Evolutionary conservation across 192 early-diverging fungal genomes (phyloP).

Genomic region (Coemansia umbellata): DNA sequence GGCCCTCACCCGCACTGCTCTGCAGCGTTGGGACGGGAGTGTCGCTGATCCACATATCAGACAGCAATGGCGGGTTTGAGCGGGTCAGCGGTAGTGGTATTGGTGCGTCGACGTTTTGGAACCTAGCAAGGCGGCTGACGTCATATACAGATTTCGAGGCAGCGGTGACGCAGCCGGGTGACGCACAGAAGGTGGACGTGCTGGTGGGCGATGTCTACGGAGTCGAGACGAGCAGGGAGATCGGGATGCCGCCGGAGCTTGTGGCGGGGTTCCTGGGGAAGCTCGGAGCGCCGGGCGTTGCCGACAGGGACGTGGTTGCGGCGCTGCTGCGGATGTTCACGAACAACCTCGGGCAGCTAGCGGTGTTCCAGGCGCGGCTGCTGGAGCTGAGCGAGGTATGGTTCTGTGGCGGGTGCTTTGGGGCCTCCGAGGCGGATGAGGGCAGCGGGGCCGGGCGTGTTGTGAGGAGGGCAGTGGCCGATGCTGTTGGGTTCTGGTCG

Average conservation of each 20-base stretch:
- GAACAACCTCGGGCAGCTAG: constrained; percentile 44
- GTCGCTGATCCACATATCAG: constrained; percentile 20
- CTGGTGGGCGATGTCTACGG: constrained; percentile 50
- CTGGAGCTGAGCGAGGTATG: constrained; percentile 19
- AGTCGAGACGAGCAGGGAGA: constrained; percentile 31
- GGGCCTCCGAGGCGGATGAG: not conserved
- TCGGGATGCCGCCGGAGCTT: constrained; percentile 43
- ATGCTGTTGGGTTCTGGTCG: constrained; percentile 43
- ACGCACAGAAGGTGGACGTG: constrained; percentile 25
- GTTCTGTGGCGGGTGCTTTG: constrained; percentile 39
- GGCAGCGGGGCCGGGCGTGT: not conserved
- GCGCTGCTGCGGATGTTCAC: constrained; percentile 42
- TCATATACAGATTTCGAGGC: constrained; percentile 20
- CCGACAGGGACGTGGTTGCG: constrained; percentile 29
- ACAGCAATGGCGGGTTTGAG: constrained; percentile 15
- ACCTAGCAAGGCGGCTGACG: constrained; percentile 36
- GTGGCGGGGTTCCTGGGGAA: constrained; percentile 49
- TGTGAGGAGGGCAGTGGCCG: constrained; percentile 11
- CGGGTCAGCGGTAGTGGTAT: constrained; percentile 46
- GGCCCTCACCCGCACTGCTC: constrained; percentile 12
- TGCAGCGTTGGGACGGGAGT: constrained; percentile 48
- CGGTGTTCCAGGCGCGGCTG: constrained; percentile 39
- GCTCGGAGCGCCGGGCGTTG: constrained; percentile 4
- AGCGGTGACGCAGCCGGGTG: constrained; percentile 10
- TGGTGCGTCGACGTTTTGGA: constrained; percentile 47